Evolutionary conservation across 2,329 filamentous ascomycete genomes (phyloP).

Genomic region (Fusarium tricinctum): DNA sequence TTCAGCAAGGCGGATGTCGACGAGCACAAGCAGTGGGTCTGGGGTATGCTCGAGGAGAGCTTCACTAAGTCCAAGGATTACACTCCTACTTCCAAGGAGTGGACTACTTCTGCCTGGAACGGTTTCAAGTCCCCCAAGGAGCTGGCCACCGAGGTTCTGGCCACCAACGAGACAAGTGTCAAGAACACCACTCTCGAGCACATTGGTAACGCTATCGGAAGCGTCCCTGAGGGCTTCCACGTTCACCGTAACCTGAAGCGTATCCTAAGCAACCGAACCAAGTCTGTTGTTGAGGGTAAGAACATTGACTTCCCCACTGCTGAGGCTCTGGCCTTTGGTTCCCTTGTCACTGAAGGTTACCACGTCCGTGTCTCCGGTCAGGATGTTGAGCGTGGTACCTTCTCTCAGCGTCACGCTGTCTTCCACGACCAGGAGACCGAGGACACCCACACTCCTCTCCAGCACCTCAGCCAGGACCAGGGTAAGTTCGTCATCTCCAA

Average conservation of each 20-base stretch:
- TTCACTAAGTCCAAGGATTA: slow-evolving; percentile 98
- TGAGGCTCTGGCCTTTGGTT: slow-evolving; percentile 94
- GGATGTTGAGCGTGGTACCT: slow-evolving; percentile 99
- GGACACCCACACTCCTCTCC: slow-evolving; percentile 90
- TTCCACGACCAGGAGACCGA: slow-evolving; percentile 98
- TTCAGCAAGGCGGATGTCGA: slow-evolving; percentile 98
- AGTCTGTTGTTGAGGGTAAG: slow-evolving; percentile 91
- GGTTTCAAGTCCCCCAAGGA: slow-evolving; percentile 99
- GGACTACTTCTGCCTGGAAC: slow-evolving; percentile 99
- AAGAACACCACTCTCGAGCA: slow-evolving; percentile 79
- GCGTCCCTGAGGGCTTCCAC: slow-evolving; percentile 85
- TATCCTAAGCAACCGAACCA: slow-evolving; percentile 89
- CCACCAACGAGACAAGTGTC: slow-evolving; percentile 89
- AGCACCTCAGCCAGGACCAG: slow-evolving; percentile 90
- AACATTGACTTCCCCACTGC: slow-evolving; percentile 98
- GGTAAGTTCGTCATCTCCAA: slow-evolving; percentile 97
- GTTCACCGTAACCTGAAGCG: slow-evolving; percentile 97
- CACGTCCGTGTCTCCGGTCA: slow-evolving; percentile 98
- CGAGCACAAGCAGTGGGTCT: slow-evolving; percentile 99
- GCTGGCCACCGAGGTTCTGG: slow-evolving; percentile 91
- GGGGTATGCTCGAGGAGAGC: slow-evolving; percentile 98
- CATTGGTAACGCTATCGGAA: slow-evolving; percentile 85
- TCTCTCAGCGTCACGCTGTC: slow-evolving; percentile 97
- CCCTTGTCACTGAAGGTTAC: slow-evolving; percentile 91
- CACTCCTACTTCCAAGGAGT: slow-evolving; percentile 95